A percentile compares a stretch with the other conserved stretches of the same genome.
Evolutionary conservation across 2,329 filamentous ascomycete genomes (phyloP).

Genomic region (Cladosporium velox): DNA sequence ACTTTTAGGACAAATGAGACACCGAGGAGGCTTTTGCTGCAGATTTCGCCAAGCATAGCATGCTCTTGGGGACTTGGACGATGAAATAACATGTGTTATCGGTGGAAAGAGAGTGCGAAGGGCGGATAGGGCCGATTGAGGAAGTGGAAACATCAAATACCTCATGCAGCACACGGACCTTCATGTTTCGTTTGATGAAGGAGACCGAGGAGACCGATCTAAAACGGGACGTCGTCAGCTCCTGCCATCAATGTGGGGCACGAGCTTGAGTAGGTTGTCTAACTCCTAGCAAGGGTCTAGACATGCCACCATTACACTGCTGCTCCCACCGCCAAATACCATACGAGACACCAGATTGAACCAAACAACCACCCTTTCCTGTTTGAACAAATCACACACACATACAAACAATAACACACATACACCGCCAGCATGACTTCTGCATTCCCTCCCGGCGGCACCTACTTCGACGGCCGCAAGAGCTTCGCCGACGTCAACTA

Average conservation of each 20-base stretch:
- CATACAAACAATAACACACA: not conserved
- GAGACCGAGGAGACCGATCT: not conserved
- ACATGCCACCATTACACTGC: not conserved
- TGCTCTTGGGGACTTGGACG: not conserved
- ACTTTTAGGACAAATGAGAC: constrained; percentile 7
- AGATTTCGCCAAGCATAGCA: not conserved
- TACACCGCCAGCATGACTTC: constrained; percentile 27
- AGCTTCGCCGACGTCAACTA: constrained; percentile 84
- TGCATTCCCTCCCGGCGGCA: constrained; percentile 62
- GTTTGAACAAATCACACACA: not conserved
- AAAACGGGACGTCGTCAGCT: not conserved
- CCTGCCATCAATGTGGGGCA: not conserved
- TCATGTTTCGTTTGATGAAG: not conserved
- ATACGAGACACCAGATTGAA: not conserved
- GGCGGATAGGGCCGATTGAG: not conserved
- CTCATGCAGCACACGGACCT: not conserved
- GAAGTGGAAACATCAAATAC: not conserved
- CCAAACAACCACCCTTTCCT: not conserved
- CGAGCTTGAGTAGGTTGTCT: not conserved
- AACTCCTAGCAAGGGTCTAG: not conserved
- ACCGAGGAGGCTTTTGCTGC: not conserved
- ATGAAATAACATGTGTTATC: not conserved
- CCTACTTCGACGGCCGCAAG: constrained; percentile 84
- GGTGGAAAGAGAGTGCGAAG: constrained; percentile 7
- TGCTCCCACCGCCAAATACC: not conserved